phyloP scores from a whole-genome alignment of 768 basidiomycete genomes.

The Boletus bicolor region DNA sequence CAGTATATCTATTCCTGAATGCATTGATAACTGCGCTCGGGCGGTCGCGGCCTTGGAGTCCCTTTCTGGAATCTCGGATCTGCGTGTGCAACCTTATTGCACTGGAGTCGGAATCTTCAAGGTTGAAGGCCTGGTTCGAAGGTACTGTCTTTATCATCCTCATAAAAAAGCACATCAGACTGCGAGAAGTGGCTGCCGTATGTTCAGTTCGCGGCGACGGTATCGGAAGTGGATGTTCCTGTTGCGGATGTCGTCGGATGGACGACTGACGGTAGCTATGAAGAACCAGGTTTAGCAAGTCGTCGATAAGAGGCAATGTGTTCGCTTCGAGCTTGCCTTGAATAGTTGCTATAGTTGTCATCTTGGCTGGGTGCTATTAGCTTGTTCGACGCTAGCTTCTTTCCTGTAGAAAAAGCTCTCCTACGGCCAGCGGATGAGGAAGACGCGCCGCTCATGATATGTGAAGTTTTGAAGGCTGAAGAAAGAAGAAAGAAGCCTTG shows the following conservation, averaged over 20 bases:
- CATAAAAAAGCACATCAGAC: background rate
- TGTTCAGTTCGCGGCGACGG: background rate
- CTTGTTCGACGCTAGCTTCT: background rate
- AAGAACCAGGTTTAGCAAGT: background rate
- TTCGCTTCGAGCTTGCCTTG: background rate
- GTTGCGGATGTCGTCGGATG: background rate
- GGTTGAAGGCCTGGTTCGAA: background rate
- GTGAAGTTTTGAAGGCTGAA: too few species aligned
- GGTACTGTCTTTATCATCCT: background rate
- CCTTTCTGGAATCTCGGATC: background rate
- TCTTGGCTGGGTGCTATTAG: background rate
- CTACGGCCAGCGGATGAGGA: background rate
- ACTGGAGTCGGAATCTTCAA: background rate
- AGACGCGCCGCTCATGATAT: background rate
- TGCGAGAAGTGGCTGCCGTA: background rate
- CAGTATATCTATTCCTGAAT: background rate
- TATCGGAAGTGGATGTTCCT: background rate
- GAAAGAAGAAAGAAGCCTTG: background rate
- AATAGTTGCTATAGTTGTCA: background rate
- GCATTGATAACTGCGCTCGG: background rate
- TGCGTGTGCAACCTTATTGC: background rate
- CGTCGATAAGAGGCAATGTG: too few species aligned
- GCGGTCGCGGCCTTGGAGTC: background rate
- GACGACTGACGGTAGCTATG: background rate
- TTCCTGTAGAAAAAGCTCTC: background rate